Evolutionary conservation across 169 alveolate genomes (phyloP), one percentile per base, ranked within the genome.

Genomic region (Plasmodium gonderi): DNA sequence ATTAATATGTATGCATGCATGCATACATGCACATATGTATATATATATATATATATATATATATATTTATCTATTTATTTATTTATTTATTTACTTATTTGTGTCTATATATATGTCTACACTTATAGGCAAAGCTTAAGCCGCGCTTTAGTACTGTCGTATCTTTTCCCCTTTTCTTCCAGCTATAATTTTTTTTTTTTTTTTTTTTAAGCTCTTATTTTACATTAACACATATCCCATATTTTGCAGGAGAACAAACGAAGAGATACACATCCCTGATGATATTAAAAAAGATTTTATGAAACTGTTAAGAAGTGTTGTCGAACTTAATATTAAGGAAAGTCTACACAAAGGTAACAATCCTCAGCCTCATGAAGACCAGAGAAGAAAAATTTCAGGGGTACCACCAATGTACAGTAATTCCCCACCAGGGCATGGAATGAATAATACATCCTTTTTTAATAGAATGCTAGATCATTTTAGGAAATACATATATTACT

Each of bases 261-360:
- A 87, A 75, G 54, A 87, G 42, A 74, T 87, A 87, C 64, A 36
- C 33, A 87, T 87, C 31, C 93, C 93, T 51, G 89, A 87, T 23
- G 93, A 74, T 75, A 51, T 75, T 75, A 87, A 87, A 67, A 60
- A 51, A 4, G 89, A 87, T n/a, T 87, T 87, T 38, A 54, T 36
- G 80, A 87, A 36, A 87, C 79, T 87, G 45, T 44, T 87, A 42
- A 38, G 47, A 75, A 74, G 54, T 4, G 89, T 87, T 44, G 87
- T 87, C 36, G 42, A 75, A 51, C 26, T 87, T 75, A 87, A 87
- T 33, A 31, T 45, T 51, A 54, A 75, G 36, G 74, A 75, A 40
- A 29, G 49, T 44, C 45, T 44, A 54, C 69, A 74, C 67, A 38
- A 36, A 65, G 45, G 36, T 14, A 44, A 87, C 31, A 23, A 31